Conservation (phyloP, 2,329 filamentous ascomycete genomes). For the Myriosclerotinia curreyana region DNA sequence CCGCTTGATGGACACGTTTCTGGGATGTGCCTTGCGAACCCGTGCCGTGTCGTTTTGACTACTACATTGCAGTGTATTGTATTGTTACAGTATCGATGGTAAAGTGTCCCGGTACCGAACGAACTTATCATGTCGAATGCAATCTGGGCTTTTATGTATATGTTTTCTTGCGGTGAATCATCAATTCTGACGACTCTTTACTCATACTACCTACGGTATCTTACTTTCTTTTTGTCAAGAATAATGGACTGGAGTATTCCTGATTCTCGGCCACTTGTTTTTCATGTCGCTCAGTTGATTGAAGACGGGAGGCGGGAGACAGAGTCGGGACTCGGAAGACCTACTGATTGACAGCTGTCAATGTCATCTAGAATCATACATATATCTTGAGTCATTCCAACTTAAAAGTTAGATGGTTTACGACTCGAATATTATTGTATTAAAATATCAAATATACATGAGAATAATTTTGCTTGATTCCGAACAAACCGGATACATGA, state of each 20-base stretch:
- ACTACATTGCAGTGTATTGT: too few relatives aligned
- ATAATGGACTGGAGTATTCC: background rate
- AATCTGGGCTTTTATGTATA: background rate
- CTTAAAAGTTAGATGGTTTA: background rate
- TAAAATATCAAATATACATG: too few relatives aligned
- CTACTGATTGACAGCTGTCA: background rate
- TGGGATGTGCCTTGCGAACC: conserved; percentile 2
- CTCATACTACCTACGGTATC: too few relatives aligned
- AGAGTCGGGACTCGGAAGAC: background rate
- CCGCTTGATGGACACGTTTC: too few relatives aligned
- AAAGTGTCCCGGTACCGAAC: too few relatives aligned
- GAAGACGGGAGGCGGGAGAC: background rate
- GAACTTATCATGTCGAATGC: too few relatives aligned
- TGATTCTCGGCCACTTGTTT: background rate
- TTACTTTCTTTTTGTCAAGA: too few relatives aligned
- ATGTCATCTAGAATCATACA: background rate
- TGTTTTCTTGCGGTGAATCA: background rate
- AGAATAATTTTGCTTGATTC: background rate
- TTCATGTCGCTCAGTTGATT: background rate
- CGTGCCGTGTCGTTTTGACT: background rate
- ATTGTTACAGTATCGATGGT: too few relatives aligned
- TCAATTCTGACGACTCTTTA: background rate
- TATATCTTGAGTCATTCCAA: background rate
- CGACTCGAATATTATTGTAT: background rate
- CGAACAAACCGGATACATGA: background rate